These are phyloP conservation scores for Agrocybe chaxingu DNA, from an alignment of 768 basidiomycete species.

Conservation along the genomic window DNA sequence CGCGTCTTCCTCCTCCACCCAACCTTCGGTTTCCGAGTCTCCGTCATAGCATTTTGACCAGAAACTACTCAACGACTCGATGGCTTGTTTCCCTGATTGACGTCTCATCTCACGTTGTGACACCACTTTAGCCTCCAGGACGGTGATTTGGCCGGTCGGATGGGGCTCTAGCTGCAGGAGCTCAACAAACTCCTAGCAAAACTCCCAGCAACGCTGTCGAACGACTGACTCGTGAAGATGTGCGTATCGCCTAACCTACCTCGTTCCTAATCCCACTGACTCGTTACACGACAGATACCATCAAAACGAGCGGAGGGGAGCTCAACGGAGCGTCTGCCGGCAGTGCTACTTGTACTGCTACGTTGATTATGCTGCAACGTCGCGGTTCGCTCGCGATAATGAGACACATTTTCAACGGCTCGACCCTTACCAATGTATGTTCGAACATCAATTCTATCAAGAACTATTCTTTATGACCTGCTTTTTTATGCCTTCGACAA, in stretches of 20 bases:
- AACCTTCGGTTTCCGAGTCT: constrained; percentile 10
- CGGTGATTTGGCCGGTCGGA: constrained; percentile 87
- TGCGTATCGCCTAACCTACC: constrained; percentile 14
- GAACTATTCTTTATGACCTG: neutral
- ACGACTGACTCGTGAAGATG: no score
- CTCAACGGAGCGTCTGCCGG: constrained; percentile 80
- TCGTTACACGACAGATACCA: constrained; percentile 60
- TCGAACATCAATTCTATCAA: neutral
- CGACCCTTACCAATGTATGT: constrained; percentile 81
- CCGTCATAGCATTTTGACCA: neutral
- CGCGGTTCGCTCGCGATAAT: constrained; percentile 91
- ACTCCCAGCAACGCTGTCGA: no score
- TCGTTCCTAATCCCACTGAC: neutral
- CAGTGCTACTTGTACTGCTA: constrained; percentile 98
- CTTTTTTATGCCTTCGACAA: constrained; percentile 82
- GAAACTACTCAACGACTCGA: no score
- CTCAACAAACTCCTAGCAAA: constrained; percentile 85
- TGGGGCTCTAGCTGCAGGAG: constrained; percentile 89
- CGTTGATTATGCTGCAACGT: constrained; percentile 93
- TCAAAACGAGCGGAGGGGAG: constrained; percentile 89
- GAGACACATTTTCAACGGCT: constrained; percentile 86
- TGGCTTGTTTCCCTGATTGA: constrained; percentile 20
- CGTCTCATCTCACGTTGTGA: constrained; percentile 22
- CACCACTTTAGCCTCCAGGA: constrained; percentile 73
- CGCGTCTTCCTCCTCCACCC: neutral